Conservation (phyloP, 228 moss, liverwort and hornwort genomes). For the Sphagnum magellanicum region DNA sequence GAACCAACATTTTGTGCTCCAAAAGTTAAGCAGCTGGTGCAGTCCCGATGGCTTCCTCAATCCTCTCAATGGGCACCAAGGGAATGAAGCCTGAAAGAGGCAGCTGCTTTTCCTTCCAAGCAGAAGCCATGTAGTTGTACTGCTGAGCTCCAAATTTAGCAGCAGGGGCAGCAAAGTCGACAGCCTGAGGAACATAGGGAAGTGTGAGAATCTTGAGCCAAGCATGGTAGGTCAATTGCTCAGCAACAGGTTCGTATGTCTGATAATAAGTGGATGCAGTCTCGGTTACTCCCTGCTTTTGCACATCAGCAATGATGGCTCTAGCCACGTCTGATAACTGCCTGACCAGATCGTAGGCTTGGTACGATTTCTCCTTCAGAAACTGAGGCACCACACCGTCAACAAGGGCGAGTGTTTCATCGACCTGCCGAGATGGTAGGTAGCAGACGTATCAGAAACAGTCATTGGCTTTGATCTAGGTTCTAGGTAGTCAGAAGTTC, state of each 20-base stretch:
- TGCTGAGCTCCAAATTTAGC: slow-evolving; percentile 71
- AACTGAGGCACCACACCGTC: slow-evolving; percentile 57
- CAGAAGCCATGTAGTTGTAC: slow-evolving; percentile 48
- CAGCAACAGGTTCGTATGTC: slow-evolving; percentile 73
- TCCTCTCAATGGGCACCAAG: slow-evolving; percentile 63
- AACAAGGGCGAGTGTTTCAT: slow-evolving; percentile 37
- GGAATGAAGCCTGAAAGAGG: slow-evolving; percentile 61
- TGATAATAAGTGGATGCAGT: slow-evolving; percentile 55
- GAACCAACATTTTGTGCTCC: too few relatives aligned
- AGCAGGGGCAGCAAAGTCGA: slow-evolving; percentile 45
- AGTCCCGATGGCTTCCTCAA: slow-evolving; percentile 40
- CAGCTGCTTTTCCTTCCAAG: slow-evolving; percentile 47
- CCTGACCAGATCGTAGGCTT: slow-evolving; percentile 55
- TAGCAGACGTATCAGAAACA: too few relatives aligned
- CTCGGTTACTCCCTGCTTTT: slow-evolving; percentile 54
- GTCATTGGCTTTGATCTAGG: too few relatives aligned
- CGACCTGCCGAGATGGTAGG: slow-evolving; percentile 37
- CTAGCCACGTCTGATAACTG: slow-evolving; percentile 64
- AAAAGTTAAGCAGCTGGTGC: slow-evolving; percentile 5
- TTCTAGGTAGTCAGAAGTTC: too few relatives aligned
- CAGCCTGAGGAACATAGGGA: slow-evolving; percentile 63
- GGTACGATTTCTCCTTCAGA: slow-evolving; percentile 55
- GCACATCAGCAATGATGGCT: slow-evolving; percentile 55
- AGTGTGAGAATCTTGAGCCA: slow-evolving; percentile 57
- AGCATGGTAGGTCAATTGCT: slow-evolving; percentile 49